Percentiles rank a stretch among this genome's conserved stretches.
These are phyloP conservation scores for Zygoascus sp. DNA, from an alignment of 1,139 yeast species.

Conservation along the genomic window DNA sequence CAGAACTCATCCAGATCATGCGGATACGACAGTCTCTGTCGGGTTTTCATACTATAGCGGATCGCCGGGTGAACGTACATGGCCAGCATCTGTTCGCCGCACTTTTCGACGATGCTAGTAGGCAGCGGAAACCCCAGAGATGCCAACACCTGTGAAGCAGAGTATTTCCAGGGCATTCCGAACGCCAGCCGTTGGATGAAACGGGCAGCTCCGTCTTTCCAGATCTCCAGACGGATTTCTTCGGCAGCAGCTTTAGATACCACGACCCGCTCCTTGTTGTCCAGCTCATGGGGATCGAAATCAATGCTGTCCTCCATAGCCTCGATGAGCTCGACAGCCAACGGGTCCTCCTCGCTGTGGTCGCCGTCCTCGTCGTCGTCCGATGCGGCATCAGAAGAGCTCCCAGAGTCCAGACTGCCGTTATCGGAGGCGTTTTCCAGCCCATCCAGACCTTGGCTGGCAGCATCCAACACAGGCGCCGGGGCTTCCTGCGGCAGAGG, in stretches of 20 bases:
- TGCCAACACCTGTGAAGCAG: slow-evolving; percentile 34
- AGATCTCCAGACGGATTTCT: slow-evolving; percentile 55
- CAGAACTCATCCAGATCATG: slow-evolving; percentile 58
- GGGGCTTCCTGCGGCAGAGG: too few relatives aligned
- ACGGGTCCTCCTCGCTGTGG: slow-evolving; percentile 1
- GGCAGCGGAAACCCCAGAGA: slow-evolving; percentile 37
- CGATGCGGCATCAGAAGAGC: slow-evolving; percentile 13
- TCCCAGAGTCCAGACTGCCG: too few relatives aligned
- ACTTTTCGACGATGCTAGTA: slow-evolving; percentile 25
- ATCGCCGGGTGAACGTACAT: slow-evolving; percentile 33
- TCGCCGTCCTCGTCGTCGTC: slow-evolving; percentile 9
- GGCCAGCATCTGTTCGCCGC: slow-evolving; percentile 23
- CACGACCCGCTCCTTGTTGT: slow-evolving; percentile 19
- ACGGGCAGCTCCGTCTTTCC: slow-evolving; percentile 53
- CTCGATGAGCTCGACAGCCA: slow-evolving; percentile 10
- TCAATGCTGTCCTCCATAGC: slow-evolving; percentile 17
- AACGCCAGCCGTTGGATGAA: slow-evolving; percentile 39
- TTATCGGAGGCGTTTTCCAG: background rate
- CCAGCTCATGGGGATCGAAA: slow-evolving; percentile 19
- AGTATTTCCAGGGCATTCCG: background rate
- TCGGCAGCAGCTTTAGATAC: slow-evolving; percentile 41
- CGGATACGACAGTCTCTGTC: slow-evolving; percentile 29
- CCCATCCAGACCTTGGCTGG: too few relatives aligned
- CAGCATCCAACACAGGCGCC: too few relatives aligned
- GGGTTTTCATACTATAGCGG: slow-evolving; percentile 28